Evolutionary conservation across 2,329 filamentous ascomycete species (phyloP).

Genomic region (Fusarium acutatum): DNA sequence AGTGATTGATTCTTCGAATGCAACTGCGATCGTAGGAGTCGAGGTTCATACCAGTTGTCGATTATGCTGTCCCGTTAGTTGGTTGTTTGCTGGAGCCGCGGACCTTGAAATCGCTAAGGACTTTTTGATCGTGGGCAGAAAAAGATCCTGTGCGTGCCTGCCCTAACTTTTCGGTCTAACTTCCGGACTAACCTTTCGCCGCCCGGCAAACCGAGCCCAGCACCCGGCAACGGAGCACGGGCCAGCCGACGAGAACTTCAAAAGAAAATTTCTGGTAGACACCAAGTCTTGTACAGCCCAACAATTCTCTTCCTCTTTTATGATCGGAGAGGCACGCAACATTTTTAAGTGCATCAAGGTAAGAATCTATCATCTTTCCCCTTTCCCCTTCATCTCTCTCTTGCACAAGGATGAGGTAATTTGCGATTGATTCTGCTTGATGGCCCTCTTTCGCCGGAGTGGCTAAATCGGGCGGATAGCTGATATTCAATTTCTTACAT

Average conservation of each 20-base stretch:
- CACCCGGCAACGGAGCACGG: slow-evolving; percentile 24
- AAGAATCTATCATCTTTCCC: slow-evolving; percentile 30
- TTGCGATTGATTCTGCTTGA: slow-evolving; percentile 94
- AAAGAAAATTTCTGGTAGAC: slow-evolving; percentile 38
- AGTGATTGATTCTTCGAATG: slow-evolving; percentile 38
- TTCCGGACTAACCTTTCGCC: slow-evolving; percentile 45
- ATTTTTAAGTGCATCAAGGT: slow-evolving; percentile 37
- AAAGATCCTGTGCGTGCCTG: slow-evolving; percentile 47
- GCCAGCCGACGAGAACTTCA: slow-evolving; percentile 37
- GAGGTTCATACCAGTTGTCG: slow-evolving; percentile 51
- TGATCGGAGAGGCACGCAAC: slow-evolving; percentile 32
- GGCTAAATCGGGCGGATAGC: slow-evolving; percentile 76
- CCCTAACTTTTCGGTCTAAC: slow-evolving; percentile 47
- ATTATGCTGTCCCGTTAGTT: slow-evolving; percentile 51
- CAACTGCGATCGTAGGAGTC: slow-evolving; percentile 41
- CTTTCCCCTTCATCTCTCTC: slow-evolving; percentile 2
- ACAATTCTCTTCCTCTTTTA: not conserved
- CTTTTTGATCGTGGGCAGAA: slow-evolving; percentile 54
- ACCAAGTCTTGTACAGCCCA: not conserved
- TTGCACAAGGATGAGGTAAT: slow-evolving; percentile 85
- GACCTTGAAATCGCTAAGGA: slow-evolving; percentile 51
- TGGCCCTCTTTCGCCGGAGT: slow-evolving; percentile 91
- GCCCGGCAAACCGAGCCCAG: not conserved
- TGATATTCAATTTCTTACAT: slow-evolving; percentile 99
- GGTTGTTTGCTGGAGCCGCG: slow-evolving; percentile 49